Conservation (phyloP, 352 stramenopile genomes). For the Phytophthora nicotianae region DNA sequence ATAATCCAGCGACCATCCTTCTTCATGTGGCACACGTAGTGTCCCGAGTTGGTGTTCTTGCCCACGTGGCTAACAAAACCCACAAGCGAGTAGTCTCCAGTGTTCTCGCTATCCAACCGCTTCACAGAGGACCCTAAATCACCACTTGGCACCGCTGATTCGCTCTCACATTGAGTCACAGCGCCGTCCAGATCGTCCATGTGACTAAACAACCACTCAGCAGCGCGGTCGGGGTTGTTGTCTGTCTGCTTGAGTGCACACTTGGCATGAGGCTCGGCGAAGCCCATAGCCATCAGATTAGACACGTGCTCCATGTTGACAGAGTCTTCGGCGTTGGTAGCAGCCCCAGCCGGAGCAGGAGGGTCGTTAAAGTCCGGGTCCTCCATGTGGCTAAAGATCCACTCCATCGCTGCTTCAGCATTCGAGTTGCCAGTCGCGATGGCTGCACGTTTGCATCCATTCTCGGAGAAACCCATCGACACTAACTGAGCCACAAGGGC, state of each 20-base stretch:
- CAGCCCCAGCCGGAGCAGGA: conserved; percentile 32
- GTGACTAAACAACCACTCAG: conserved; percentile 98
- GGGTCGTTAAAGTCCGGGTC: conserved; percentile 98
- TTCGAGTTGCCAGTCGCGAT: conserved; percentile 91
- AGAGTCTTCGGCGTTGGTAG: conserved; percentile 34
- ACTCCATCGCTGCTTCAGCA: conserved; percentile 96
- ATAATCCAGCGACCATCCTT: conserved; percentile 97
- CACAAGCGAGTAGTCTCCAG: conserved; percentile 92
- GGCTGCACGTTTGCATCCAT: conserved; percentile 96
- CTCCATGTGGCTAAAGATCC: conserved; percentile 98
- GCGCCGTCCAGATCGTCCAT: conserved; percentile 95
- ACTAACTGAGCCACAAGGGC: conserved; percentile 94
- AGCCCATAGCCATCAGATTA: conserved; percentile 88
- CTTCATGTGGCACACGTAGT: conserved; percentile 99
- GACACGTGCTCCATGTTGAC: conserved; percentile 82
- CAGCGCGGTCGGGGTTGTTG: conserved; percentile 92
- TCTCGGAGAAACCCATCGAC: conserved; percentile 98
- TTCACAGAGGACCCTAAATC: conserved; percentile 31
- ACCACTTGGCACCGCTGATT: conserved; percentile 19
- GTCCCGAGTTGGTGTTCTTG: conserved; percentile 96
- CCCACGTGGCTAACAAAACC: conserved; percentile 99
- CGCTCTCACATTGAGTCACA: conserved; percentile 85
- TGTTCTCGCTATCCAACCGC: conserved; percentile 58
- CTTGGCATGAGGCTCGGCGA: conserved; percentile 89
- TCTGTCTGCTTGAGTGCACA: conserved; percentile 93